Conservation (phyloP, 148 eudicot genomes). For the Fagopyrum tataricum region DNA sequence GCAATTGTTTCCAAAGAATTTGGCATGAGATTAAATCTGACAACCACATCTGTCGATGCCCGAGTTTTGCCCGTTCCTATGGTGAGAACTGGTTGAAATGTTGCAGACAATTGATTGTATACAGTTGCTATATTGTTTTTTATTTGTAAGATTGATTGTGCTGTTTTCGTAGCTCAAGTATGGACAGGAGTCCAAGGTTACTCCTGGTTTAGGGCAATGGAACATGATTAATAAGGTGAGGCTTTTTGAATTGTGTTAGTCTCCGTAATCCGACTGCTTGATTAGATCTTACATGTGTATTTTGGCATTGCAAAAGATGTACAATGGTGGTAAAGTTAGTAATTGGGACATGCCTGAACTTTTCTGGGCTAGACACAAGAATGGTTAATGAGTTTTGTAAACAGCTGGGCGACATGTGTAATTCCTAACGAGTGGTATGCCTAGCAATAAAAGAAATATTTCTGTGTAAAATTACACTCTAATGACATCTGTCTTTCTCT, state of each 20-base stretch:
- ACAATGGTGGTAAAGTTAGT: constrained; percentile 44
- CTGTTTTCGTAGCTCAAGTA: constrained; percentile 49
- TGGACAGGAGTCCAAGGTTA: constrained; percentile 32
- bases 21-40: constrained; percentile 44
- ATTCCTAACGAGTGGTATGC: constrained; percentile 70
- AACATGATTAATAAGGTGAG: constrained; percentile 80
- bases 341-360: constrained; percentile 63
- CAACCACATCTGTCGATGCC: constrained; percentile 47
- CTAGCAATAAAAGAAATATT: neutral
- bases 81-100: constrained; percentile 25
- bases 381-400: constrained; percentile 27
- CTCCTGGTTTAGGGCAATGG: constrained; percentile 76
- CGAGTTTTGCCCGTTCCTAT: constrained; percentile 71
- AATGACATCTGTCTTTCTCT: neutral
- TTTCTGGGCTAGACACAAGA: constrained; percentile 26
- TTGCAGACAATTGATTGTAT: neutral
- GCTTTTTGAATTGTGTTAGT: neutral
- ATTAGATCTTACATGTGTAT: neutral
- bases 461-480: neutral
- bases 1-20: constrained; percentile 47
- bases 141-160: neutral
- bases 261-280: neutral
- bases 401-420: constrained; percentile 51
- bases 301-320: constrained; percentile 57
- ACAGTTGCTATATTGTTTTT: neutral